Conservation (phyloP, 371 early-diverging fungal genomes). For the Dinochytrium kinnereticum region DNA sequence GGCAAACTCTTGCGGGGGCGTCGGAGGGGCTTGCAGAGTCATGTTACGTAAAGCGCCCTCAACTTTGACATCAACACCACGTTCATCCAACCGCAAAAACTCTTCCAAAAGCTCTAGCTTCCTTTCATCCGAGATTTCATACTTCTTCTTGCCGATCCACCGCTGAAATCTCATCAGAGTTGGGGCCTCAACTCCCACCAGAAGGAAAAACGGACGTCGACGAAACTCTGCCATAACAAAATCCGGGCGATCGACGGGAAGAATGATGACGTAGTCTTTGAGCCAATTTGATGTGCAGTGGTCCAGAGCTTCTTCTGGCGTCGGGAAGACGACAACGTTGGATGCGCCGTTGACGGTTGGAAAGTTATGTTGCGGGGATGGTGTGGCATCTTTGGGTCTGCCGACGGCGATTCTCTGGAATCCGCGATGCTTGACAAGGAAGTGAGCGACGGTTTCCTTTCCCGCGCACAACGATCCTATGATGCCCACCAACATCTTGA, state of each 20-base stretch:
- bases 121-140: conserved; percentile 25
- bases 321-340: background rate
- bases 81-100: conserved; percentile 51
- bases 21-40: too few relatives aligned
- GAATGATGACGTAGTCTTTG: background rate
- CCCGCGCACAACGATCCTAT: conserved; percentile 71
- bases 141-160: conserved; percentile 27
- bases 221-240: conserved; percentile 48
- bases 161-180: conserved; percentile 69
- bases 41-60: too few relatives aligned
- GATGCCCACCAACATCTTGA: conserved; percentile 48
- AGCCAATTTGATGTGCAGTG: conserved; percentile 27
- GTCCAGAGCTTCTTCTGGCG: conserved; percentile 11
- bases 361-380: background rate
- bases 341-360: background rate
- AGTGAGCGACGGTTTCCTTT: conserved; percentile 70
- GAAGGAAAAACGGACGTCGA: conserved; percentile 87
- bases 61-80: conserved; percentile 39
- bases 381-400: too few relatives aligned
- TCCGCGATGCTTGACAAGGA: conserved; percentile 59
- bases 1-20: too few relatives aligned
- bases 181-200: conserved; percentile 86
- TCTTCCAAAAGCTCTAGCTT: conserved; percentile 40
- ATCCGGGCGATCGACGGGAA: conserved; percentile 42
- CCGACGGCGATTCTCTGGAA: conserved; percentile 51